These are phyloP conservation scores for Sarcocystis neurona DNA, from an alignment of 169 alveolate species.

Conservation along the genomic window DNA sequence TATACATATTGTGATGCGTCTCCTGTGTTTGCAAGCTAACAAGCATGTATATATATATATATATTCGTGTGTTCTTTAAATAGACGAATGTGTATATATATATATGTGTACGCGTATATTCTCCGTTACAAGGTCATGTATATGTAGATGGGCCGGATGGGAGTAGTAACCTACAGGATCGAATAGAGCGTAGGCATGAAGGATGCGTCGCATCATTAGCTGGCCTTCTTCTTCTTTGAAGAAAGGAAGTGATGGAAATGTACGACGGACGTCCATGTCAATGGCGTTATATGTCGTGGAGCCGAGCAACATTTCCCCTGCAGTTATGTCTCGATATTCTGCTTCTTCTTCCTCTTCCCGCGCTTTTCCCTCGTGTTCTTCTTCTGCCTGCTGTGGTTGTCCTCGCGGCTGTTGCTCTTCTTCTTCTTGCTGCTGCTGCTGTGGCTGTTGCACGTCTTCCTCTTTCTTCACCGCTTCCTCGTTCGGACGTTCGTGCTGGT, in stretches of 20 bases:
- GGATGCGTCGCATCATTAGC: conserved; percentile 9
- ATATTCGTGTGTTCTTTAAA: too few relatives aligned
- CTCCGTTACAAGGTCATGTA: neutral
- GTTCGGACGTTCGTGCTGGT: neutral
- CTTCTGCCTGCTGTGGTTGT: neutral
- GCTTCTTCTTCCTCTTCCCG: neutral
- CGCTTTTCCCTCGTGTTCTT: neutral
- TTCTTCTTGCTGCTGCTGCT: too few relatives aligned
- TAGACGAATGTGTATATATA: neutral
- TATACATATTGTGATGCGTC: too few relatives aligned
- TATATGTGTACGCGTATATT: too few relatives aligned
- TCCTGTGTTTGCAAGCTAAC: too few relatives aligned
- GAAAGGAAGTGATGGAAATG: conserved; percentile 38
- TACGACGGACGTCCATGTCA: conserved; percentile 41
- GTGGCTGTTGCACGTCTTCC: neutral
- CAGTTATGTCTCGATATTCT: neutral
- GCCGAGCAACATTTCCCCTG: conserved; percentile 3
- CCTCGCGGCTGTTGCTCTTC: neutral
- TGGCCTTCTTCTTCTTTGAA: conserved; percentile 32
- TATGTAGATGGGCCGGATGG: neutral
- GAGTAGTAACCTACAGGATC: conserved; percentile 31
- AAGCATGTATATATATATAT: too few relatives aligned
- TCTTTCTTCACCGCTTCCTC: neutral
- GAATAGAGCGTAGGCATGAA: conserved; percentile 53
- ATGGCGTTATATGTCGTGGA: conserved; percentile 21